Conservation (phyloP, 1,284 basidiomycete species). For the Pseudozyma thailandica region DNA sequence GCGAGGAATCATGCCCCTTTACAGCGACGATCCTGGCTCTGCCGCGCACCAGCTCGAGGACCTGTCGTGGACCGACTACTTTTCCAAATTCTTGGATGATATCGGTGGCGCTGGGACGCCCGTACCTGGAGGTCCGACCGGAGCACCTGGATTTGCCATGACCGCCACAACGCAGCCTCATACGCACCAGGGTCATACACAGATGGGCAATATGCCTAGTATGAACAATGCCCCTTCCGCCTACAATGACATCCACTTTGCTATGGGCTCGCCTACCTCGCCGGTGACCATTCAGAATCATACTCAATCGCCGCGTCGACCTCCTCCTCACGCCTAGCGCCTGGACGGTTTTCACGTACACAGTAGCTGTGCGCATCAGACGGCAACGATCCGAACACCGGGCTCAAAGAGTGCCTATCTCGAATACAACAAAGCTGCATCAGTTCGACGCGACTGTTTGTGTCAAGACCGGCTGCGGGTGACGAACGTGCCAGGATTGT, state of each 20-base stretch:
- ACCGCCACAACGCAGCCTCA: slow-evolving; percentile 1
- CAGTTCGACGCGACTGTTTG: no score
- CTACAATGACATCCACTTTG: slow-evolving; percentile 32
- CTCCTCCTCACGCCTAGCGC: slow-evolving; percentile 4
- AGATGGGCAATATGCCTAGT: slow-evolving; percentile 4
- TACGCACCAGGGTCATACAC: slow-evolving; percentile 5
- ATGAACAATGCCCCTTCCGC: slow-evolving; percentile 2
- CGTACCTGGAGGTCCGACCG: slow-evolving; percentile 4
- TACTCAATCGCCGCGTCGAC: slow-evolving; percentile 23
- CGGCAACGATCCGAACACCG: no score
- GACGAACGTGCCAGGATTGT: no score
- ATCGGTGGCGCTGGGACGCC: slow-evolving; percentile 29
- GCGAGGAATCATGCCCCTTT: slow-evolving; percentile 43
- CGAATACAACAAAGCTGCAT: no score
- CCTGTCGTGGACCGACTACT: slow-evolving; percentile 52
- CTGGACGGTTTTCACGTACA: background rate
- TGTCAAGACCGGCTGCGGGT: no score
- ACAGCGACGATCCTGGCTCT: slow-evolving; percentile 36
- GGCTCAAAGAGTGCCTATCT: no score
- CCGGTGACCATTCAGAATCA: slow-evolving; percentile 1
- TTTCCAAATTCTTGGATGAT: slow-evolving; percentile 46
- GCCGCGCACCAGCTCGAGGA: slow-evolving; percentile 44
- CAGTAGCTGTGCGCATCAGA: no score
- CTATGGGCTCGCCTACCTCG: slow-evolving; percentile 23
- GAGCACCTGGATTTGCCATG: slow-evolving; percentile 4